A percentile compares a stretch with the other conserved stretches of the same genome.
phyloP scores from a whole-genome alignment of 495 filamentous ascomycete species.

The Coniosporium apollinis region DNA sequence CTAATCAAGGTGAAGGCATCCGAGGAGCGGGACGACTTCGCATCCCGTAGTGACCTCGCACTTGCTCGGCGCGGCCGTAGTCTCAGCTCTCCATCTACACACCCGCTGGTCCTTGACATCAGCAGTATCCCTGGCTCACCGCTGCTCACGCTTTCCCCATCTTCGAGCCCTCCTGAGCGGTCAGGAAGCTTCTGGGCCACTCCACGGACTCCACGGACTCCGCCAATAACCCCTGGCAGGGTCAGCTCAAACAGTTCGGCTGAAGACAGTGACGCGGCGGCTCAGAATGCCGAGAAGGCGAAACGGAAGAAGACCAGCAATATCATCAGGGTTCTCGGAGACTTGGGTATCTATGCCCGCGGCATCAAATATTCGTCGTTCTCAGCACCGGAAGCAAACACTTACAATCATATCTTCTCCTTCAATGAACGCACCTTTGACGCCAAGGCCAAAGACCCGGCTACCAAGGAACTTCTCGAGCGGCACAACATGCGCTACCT shows the following conservation, averaged over 20 bases:
- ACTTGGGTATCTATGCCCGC: constrained; percentile 74
- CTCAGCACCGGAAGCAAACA: constrained; percentile 55
- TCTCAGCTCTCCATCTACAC: constrained; percentile 45
- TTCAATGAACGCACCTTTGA: constrained; percentile 76
- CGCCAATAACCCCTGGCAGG: too few relatives aligned
- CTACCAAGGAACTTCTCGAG: constrained; percentile 56
- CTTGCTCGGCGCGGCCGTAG: constrained; percentile 55
- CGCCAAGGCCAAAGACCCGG: constrained; percentile 50
- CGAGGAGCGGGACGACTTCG: constrained; percentile 20
- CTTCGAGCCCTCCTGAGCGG: constrained; percentile 32
- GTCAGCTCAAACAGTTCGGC: constrained; percentile 32
- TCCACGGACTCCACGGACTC: too few relatives aligned
- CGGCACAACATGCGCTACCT: constrained; percentile 82
- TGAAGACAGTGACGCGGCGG: constrained; percentile 44
- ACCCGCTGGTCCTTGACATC: constrained; percentile 32
- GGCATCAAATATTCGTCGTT: constrained; percentile 76
- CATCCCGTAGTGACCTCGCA: constrained; percentile 22
- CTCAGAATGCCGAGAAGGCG: constrained; percentile 24
- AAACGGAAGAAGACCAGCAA: constrained; percentile 59
- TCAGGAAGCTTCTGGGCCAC: constrained; percentile 23
- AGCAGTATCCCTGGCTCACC: constrained; percentile 33
- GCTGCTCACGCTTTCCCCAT: constrained; percentile 31
- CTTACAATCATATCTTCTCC: constrained; percentile 84
- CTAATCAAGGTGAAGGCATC: constrained; percentile 84
- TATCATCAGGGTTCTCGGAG: constrained; percentile 66